Evolutionary conservation across 2,329 filamentous ascomycete genomes (phyloP), one percentile per base, ranked within the genome.

Genomic region (Ascochyta lentis): DNA sequence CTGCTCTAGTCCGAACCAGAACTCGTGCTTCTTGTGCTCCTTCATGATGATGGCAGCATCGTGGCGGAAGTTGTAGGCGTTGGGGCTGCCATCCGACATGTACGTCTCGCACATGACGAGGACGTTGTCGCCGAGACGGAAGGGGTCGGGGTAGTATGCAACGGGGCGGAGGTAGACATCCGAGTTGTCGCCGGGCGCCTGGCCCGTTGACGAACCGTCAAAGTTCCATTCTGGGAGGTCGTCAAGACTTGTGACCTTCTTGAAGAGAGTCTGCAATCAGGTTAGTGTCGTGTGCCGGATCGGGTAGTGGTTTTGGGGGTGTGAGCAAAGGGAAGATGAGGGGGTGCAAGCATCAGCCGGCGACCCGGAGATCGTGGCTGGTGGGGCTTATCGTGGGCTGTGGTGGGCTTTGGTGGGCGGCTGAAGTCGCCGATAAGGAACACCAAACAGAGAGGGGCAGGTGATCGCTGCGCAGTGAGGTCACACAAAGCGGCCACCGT

Each of bases 1-100:
- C 78, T 98, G 94, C 78, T 96, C 94, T 16, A 99, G 88, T 80
- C 95, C 95, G 80, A 98, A 99, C 95, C 94, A 98, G 74, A 95
- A 93, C 77, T 90, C 84, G 71, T 94, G 89, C 54, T 87, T 83
- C 77, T 88, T 88, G 79, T 97, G 88, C 61, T 88, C 85, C 79
- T 95, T 87, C 91, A 98, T 96, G 71, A 97, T 84, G 79, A 95
- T 89, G 75, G 86, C 86, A 73, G 88, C 90, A 74, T 98, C 94
- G 77, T 97, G 90, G 68, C 95, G 91, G 88, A 89, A 91, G 89
- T 99, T 99, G 89, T 86, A 98, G 80, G 96, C 93, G 88, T 98
- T 99, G 79, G 95, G 95, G 61, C 88, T 92, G 75, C 92, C 93
- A 79, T 97, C 93, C 65, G 90, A 83, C 76, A 94, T 92, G 90